These are phyloP conservation scores for Ensete ventricosum DNA, from an alignment of 176 grass and related monocot species.

Conservation along the genomic window DNA sequence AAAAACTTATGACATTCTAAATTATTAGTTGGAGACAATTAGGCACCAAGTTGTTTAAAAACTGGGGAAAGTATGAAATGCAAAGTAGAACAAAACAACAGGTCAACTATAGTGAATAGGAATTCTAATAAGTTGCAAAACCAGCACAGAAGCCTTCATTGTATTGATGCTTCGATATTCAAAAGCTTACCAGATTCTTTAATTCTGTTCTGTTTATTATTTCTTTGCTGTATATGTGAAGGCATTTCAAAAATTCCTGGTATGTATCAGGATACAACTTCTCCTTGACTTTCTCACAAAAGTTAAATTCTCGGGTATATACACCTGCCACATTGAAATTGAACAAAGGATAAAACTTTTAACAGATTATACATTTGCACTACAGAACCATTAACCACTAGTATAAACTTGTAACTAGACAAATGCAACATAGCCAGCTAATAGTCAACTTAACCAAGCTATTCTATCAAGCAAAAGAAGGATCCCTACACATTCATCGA, in stretches of 20 bases:
- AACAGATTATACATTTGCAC: conserved; percentile 5
- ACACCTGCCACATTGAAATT: conserved; percentile 40
- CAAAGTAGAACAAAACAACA: no score
- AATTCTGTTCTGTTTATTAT: conserved; percentile 93
- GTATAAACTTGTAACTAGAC: background rate
- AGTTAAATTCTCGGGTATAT: conserved; percentile 80
- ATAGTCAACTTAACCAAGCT: background rate
- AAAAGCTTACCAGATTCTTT: conserved; percentile 77
- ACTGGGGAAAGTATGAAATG: no score
- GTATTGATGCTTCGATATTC: background rate
- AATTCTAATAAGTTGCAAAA: background rate
- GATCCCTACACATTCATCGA: background rate
- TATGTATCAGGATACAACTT: conserved; percentile 84
- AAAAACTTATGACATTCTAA: background rate
- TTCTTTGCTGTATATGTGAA: conserved; percentile 98
- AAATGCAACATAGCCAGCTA: background rate
- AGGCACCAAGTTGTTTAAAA: no score
- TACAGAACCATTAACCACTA: background rate
- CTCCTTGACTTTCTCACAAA: conserved; percentile 94
- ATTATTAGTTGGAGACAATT: background rate
- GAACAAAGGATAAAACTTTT: conserved; percentile 16
- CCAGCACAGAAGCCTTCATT: background rate
- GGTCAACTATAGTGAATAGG: no score
- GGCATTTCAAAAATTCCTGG: conserved; percentile 98
- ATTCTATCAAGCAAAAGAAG: background rate